Evolutionary conservation across 2,329 filamentous ascomycete genomes (phyloP), one percentile per base, ranked within the genome.

Genomic region (Fusarium fujikuroi): DNA sequence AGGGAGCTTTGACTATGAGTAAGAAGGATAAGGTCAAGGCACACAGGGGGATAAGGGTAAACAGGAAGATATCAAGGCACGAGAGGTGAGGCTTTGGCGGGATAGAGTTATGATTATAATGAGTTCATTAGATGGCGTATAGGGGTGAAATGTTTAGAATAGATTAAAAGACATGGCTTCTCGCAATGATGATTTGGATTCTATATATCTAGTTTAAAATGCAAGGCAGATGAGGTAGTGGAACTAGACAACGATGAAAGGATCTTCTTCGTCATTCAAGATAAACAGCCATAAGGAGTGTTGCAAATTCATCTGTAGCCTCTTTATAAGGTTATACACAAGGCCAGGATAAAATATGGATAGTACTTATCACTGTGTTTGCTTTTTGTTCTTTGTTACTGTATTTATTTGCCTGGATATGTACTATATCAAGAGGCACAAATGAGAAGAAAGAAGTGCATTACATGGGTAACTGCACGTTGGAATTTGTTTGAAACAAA

Each of bases 1-100:
- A 94, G 80, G 95, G 95, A 0, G 92, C 93, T 97, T 80, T 67
- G 39, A 89, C 87, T 64, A 80, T 92, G 70, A 93, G 91, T 77
- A 95, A 94, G 84, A 95, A 95, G 80, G 86, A 88, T 37, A 85
- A 83, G 77, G 85, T 83, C 52, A 81, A 83, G 74, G 80, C 80
- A 11, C 68, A 75, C 75, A 57, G 67, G 65, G 62, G 44, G 74
- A 78, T 14, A 64, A 66, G 44, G 75, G 57, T 0, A 76, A 74
- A 37, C 28, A 70, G 56, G 75, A 78, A 15, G 78, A 80, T 46
- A 67, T 77, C 28, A 76, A 73, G 37, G 69, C 74, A 9, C 76
- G 72, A 34, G 76, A 78, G n/a, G n/a, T 52, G 66, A 77, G 58
- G 71, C 69, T 30, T 66, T 79, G n/a, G 75, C 78, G 49, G 77